A percentile compares a stretch with the other conserved stretches of the same genome.
phyloP scores from a whole-genome alignment of 2,329 filamentous ascomycete genomes.

The Sclerotinia trifoliorum region DNA sequence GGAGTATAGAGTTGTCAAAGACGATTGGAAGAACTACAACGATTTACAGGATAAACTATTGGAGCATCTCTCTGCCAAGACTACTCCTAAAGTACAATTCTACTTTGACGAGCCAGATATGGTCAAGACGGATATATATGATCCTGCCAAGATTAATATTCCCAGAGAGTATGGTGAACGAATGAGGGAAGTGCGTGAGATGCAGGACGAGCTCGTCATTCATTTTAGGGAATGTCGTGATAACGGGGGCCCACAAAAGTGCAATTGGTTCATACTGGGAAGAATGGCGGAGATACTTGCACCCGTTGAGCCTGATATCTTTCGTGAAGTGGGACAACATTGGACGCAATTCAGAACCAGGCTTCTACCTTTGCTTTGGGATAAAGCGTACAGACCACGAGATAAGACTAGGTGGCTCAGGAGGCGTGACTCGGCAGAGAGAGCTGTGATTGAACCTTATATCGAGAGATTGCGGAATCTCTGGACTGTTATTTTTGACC shows the following conservation, averaged over 20 bases:
- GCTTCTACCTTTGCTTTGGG: constrained; percentile 9
- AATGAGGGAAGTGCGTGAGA: neutral
- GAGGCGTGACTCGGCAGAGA: neutral
- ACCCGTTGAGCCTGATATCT: constrained; percentile 9
- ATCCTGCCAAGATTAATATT: constrained; percentile 14
- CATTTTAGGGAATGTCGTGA: constrained; percentile 7
- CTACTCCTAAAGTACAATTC: constrained; percentile 3
- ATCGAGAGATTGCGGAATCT: neutral
- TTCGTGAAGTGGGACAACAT: constrained; percentile 11
- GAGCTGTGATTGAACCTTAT: neutral
- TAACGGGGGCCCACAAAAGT: neutral
- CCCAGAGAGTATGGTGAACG: constrained; percentile 4
- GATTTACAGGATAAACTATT: constrained; percentile 11
- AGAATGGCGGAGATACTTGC: constrained; percentile 18
- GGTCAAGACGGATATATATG: constrained; percentile 16
- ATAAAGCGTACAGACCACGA: neutral
- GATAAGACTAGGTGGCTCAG: neutral
- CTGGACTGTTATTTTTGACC: neutral
- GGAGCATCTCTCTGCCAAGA: constrained; percentile 10
- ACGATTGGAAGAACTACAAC: constrained; percentile 18
- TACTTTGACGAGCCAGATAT: constrained; percentile 16
- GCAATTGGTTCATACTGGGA: constrained; percentile 10
- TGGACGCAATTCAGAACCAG: constrained; percentile 10
- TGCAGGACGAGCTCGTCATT: neutral
- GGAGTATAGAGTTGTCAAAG: constrained; percentile 12